Base-by-base conservation (phyloP, 169 alveolate species). In the Neospora caninum region DNA sequence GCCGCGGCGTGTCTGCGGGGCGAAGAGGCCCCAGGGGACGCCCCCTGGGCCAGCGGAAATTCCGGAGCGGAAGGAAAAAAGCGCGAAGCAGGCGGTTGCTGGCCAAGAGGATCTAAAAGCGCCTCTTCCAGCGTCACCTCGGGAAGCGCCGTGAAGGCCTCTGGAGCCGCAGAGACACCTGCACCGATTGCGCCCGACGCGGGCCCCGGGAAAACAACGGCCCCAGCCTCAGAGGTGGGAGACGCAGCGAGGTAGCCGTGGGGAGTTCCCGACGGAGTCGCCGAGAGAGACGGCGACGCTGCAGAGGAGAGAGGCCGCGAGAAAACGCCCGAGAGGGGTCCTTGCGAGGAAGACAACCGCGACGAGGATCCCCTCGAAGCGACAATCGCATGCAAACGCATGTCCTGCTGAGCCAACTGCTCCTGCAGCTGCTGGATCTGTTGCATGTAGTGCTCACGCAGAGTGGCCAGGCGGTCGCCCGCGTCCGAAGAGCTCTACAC, bases 381-480 rank as follows among this genome's bases (percentile, higher is more conserved):
- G n/a, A 86, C 80, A 45, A 49, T 34, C 25, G 91, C 91, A 34
- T 86, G 91, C 27, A 86, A n/a, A 9, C 36, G 91, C 18, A 34
- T 49, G 91, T 86, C 91, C 45, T 86, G 91, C 80, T 86, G 91
- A 1, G 80, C 80, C 43, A 86, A 80, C 91, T 86, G 91, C 91
- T 86, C 69, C 80, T 49, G 70, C n/a, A 86, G 80, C 45, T 86
- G 70, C 45, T 86, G 36, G 13, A 86, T 86, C 45, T 86, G 91
- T 80, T 86, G 80, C 91, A 41, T 54, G 80, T 86, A 86, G 45
- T 86, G 91, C 53, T 36, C 80, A 7, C 91, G 91, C 49, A 86
- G 78, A 31, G 91, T 86, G n/a, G 91, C 91, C 38, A 86, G 91
- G 22, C 91, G 91, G 70, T 86, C 91, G 4, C 91, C 91, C 78